Conservation (phyloP, 1,284 basidiomycete genomes). For the Tilletia caries region DNA sequence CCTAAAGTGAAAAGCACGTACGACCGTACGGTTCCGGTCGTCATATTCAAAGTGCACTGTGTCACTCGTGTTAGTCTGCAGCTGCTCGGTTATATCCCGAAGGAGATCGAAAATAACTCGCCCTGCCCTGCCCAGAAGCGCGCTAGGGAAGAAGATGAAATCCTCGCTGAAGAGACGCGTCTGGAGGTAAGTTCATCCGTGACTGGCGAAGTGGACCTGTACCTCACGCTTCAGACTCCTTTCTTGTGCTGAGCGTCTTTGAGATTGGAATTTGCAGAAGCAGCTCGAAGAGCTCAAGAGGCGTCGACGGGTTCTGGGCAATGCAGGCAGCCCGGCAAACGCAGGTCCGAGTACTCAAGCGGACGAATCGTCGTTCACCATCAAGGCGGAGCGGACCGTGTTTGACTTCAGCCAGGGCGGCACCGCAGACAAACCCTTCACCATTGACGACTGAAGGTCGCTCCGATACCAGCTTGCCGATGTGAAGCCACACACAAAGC, state of each 20-base stretch:
- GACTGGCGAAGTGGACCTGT: background rate
- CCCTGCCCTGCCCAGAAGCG: background rate
- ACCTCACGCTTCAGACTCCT: background rate
- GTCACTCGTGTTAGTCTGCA: background rate
- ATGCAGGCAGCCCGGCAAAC: no score
- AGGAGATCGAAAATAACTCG: background rate
- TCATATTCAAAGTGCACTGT: background rate
- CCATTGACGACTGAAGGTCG: no score
- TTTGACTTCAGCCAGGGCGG: background rate
- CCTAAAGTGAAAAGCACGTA: background rate
- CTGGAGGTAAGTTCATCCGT: background rate
- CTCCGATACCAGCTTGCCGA: no score
- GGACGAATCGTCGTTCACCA: background rate
- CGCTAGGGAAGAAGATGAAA: background rate
- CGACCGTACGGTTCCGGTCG: background rate
- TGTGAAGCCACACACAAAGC: no score
- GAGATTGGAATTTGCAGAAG: background rate
- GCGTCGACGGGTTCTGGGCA: background rate
- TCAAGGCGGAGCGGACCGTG: background rate
- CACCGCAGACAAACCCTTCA: background rate
- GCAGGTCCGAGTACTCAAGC: background rate
- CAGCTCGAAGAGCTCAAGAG: background rate
- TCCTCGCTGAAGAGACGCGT: background rate
- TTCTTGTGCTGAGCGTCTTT: background rate
- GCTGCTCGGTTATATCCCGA: background rate